Conservation (phyloP, 768 basidiomycete species). For the Suillus ampliporus region DNA sequence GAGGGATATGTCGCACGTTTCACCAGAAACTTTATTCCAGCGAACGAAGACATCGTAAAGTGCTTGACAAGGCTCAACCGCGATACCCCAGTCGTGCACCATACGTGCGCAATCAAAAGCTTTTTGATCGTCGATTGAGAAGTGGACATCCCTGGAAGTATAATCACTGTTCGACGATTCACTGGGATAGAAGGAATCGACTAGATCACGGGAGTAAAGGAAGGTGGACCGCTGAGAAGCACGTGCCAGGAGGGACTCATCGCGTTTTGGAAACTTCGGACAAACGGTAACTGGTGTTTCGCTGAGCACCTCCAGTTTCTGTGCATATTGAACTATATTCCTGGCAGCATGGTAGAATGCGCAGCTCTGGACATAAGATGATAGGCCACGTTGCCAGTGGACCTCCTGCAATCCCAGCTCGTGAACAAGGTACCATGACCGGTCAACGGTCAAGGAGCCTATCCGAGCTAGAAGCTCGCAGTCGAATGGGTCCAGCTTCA, state of each 20-base stretch:
- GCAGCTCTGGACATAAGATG: slow-evolving; percentile 36
- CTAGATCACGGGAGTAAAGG: slow-evolving; percentile 17
- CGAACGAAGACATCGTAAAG: not conserved
- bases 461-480: slow-evolving; percentile 39
- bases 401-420: slow-evolving; percentile 41
- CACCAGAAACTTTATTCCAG: slow-evolving; percentile 5
- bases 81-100: slow-evolving; percentile 8
- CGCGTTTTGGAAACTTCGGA: slow-evolving; percentile 20
- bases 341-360: slow-evolving; percentile 26
- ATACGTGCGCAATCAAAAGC: slow-evolving; percentile 15
- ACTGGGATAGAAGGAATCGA: slow-evolving; percentile 1
- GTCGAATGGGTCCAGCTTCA: slow-evolving; percentile 34
- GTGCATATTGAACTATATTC: slow-evolving; percentile 8
- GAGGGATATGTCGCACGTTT: slow-evolving; percentile 5
- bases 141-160: slow-evolving; percentile 14
- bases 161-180: slow-evolving; percentile 9
- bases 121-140: slow-evolving; percentile 11
- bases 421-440: slow-evolving; percentile 42
- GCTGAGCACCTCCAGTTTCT: slow-evolving; percentile 14
- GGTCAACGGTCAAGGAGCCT: slow-evolving; percentile 33
- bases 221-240: slow-evolving; percentile 18
- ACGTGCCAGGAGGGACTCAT: slow-evolving; percentile 22
- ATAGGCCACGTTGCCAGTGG: slow-evolving; percentile 28
- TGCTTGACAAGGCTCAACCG: not conserved
- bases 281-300: slow-evolving; percentile 6